These are phyloP conservation scores for Agaricus blazei DNA, from an alignment of 768 basidiomycete species.

Conservation along the genomic window DNA sequence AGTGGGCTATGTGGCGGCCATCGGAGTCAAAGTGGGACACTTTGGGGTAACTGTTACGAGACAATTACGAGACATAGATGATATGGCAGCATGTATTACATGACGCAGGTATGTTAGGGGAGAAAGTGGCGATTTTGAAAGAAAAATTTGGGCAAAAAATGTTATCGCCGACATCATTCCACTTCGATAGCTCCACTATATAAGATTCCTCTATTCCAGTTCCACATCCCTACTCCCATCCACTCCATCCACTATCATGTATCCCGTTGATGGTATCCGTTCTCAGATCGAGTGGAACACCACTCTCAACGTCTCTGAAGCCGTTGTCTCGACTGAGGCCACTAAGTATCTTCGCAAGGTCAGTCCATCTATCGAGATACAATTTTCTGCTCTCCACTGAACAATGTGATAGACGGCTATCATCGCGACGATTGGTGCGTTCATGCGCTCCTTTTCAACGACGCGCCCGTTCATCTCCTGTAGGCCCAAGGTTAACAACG, in stretches of 20 bases:
- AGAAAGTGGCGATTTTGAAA: not conserved
- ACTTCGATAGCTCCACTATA: constrained; percentile 16
- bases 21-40: no score
- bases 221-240: constrained; percentile 17
- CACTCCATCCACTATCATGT: constrained; percentile 37
- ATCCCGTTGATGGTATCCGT: constrained; percentile 52
- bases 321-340: constrained; percentile 65
- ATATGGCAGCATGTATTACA: no score
- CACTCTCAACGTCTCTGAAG: constrained; percentile 67
- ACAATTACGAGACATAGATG: no score
- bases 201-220: constrained; percentile 10
- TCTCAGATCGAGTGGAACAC: constrained; percentile 95
- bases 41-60: no score
- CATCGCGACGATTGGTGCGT: constrained; percentile 94
- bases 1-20: no score
- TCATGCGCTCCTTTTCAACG: constrained; percentile 11
- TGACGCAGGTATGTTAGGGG: no score
- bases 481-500: constrained; percentile 90
- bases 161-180: constrained; percentile 23
- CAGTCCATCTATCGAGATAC: constrained; percentile 15
- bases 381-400: constrained; percentile 7
- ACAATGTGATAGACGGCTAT: constrained; percentile 73
- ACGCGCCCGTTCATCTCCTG: constrained; percentile 9
- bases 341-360: constrained; percentile 94
- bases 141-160: not conserved